These are phyloP conservation scores for Nothophaeocryptopus gaeumannii DNA, from an alignment of 2,329 filamentous ascomycete species.

Conservation along the genomic window DNA sequence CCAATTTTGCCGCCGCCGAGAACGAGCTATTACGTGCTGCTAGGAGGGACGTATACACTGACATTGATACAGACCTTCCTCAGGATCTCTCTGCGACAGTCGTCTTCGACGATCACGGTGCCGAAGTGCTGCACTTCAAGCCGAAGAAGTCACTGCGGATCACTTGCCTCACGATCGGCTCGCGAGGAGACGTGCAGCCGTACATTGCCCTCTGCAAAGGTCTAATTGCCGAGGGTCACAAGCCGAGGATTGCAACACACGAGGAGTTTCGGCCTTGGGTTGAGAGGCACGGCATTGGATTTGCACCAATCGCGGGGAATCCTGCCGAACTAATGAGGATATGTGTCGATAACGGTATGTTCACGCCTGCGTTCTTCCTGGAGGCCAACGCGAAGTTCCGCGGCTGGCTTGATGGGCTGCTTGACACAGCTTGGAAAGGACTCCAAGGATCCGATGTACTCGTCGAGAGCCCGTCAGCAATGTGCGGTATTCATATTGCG, in stretches of 20 bases:
- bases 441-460: constrained; percentile 85
- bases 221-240: constrained; percentile 81
- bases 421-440: constrained; percentile 75
- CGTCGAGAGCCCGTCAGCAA: constrained; percentile 92
- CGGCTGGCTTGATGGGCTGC: constrained; percentile 88
- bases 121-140: constrained; percentile 88
- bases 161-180: constrained; percentile 93
- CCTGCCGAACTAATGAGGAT: constrained; percentile 92
- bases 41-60: constrained; percentile 49
- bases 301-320: constrained; percentile 82
- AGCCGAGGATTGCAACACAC: constrained; percentile 84
- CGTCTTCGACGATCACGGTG: constrained; percentile 82
- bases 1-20: constrained; percentile 74
- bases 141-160: constrained; percentile 74
- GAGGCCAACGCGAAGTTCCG: constrained; percentile 87
- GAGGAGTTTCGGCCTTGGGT: constrained; percentile 87
- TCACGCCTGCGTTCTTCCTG: constrained; percentile 84
- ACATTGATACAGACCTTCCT: constrained; percentile 35
- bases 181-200: constrained; percentile 91
- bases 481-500: constrained; percentile 96
- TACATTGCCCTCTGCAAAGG: constrained; percentile 96
- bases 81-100: constrained; percentile 61
- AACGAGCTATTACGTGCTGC: constrained; percentile 75
- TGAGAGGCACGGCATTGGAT: constrained; percentile 88
- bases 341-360: constrained; percentile 96